phyloP scores from a whole-genome alignment of 305 asterid species.

The Fraxinus xanthoxyloides region DNA sequence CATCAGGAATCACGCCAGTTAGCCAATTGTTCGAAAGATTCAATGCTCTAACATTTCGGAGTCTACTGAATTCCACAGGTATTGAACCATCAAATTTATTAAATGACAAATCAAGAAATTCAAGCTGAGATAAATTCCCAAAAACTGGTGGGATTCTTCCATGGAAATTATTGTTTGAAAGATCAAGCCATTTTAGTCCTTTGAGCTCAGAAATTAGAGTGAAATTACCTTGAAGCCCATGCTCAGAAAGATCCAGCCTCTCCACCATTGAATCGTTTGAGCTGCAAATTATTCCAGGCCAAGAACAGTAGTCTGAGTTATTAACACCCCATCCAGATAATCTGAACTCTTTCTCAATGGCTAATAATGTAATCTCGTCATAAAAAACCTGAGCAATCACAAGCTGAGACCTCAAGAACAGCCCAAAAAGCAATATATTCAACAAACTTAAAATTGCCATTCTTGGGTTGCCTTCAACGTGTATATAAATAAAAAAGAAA shows the following conservation, averaged over 20 bases:
- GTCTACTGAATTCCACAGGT: constrained; percentile 63
- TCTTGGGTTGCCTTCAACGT: constrained; percentile 27
- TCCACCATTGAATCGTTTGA: constrained; percentile 61
- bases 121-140: constrained; percentile 63
- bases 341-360: constrained; percentile 57
- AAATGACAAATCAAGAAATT: constrained; percentile 88
- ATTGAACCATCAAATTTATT: constrained; percentile 62
- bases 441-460: constrained; percentile 50
- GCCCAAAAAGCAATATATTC: constrained; percentile 42
- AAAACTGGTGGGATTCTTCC: constrained; percentile 67
- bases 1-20: constrained; percentile 58
- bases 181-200: constrained; percentile 77
- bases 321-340: constrained; percentile 61
- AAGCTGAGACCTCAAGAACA: constrained; percentile 49
- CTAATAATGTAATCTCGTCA: constrained; percentile 49
- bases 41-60: constrained; percentile 53
- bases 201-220: constrained; percentile 71
- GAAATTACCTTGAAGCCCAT: constrained; percentile 73
- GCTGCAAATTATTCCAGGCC: constrained; percentile 80
- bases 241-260: constrained; percentile 70
- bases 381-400: constrained; percentile 37
- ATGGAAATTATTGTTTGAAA: constrained; percentile 71
- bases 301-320: constrained; percentile 59
- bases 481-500: not conserved
- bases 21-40: constrained; percentile 70